Evolutionary conservation across 768 basidiomycete genomes (phyloP).

Genomic region (Trametes cubensis): DNA sequence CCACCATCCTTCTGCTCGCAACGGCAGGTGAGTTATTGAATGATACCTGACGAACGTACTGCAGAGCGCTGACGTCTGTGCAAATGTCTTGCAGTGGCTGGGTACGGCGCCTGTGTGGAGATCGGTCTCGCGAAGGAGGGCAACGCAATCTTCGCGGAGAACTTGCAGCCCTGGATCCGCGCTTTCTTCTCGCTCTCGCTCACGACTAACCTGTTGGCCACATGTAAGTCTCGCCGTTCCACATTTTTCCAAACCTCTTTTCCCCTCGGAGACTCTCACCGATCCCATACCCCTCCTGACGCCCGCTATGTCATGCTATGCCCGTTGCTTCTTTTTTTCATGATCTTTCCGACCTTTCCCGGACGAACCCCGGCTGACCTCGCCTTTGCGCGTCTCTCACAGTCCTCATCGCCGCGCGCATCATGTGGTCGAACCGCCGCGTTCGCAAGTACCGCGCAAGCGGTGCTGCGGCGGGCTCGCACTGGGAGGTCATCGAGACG

Average conservation of each 20-base stretch:
- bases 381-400: background rate
- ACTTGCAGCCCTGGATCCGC: conserved; percentile 22
- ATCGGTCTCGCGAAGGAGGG: conserved; percentile 13
- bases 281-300: background rate
- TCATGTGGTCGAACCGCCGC: conserved; percentile 20
- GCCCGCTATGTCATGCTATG: background rate
- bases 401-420: conserved; percentile 24
- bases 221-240: background rate
- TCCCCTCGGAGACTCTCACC: background rate
- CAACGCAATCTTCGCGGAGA: conserved; percentile 16
- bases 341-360: background rate
- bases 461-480: conserved; percentile 6
- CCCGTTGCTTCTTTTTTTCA: background rate
- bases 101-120: conserved; percentile 20
- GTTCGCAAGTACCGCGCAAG: conserved; percentile 12
- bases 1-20: conserved; percentile 12
- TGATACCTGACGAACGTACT: no score
- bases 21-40: conserved; percentile 8
- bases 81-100: conserved; percentile 11
- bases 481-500: conserved; percentile 23
- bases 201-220: conserved; percentile 20
- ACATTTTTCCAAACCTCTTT: background rate
- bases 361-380: background rate
- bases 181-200: conserved; percentile 23
- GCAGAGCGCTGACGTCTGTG: no score